A percentile compares a stretch with the other conserved stretches of the same genome.
These are phyloP conservation scores for Trichothecium roseum DNA, from an alignment of 2,329 filamentous ascomycete species.

Conservation along the genomic window DNA sequence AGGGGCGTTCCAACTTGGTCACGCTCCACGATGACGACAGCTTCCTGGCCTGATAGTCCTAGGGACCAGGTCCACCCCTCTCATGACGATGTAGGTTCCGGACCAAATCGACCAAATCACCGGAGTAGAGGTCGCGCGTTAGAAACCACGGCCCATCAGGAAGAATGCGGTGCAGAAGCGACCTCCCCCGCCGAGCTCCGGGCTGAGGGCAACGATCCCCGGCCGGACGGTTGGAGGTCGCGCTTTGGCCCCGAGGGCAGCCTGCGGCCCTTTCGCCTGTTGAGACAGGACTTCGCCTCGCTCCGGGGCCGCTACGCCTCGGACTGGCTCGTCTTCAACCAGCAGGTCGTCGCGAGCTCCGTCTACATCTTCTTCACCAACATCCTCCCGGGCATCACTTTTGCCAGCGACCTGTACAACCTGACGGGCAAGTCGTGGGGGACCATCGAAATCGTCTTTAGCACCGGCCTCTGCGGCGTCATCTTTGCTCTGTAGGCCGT, in stretches of 20 bases:
- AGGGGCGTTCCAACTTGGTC: too few relatives aligned
- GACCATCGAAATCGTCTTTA: constrained; percentile 57
- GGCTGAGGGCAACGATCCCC: background rate
- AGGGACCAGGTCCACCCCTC: too few relatives aligned
- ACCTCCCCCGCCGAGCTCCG: too few relatives aligned
- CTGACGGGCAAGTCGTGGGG: constrained; percentile 54
- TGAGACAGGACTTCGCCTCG: constrained; percentile 36
- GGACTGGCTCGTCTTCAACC: constrained; percentile 51
- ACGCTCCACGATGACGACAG: too few relatives aligned
- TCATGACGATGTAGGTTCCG: too few relatives aligned
- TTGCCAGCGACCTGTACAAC: constrained; percentile 53
- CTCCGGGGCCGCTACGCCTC: constrained; percentile 36
- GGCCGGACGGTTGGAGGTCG: constrained; percentile 1
- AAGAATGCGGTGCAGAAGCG: too few relatives aligned
- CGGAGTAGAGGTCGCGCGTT: too few relatives aligned
- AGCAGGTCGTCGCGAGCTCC: constrained; percentile 51
- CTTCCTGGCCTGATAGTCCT: too few relatives aligned
- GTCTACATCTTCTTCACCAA: constrained; percentile 61
- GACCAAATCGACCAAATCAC: too few relatives aligned
- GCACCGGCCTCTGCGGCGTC: constrained; percentile 52
- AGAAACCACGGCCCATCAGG: too few relatives aligned
- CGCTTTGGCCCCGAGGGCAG: constrained; percentile 27
- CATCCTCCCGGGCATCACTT: constrained; percentile 55
- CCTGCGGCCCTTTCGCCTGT: constrained; percentile 40
- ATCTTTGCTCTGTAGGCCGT: constrained; percentile 47